These are phyloP conservation scores for Terana coerulea DNA, from an alignment of 768 basidiomycete genomes.

Conservation along the genomic window DNA sequence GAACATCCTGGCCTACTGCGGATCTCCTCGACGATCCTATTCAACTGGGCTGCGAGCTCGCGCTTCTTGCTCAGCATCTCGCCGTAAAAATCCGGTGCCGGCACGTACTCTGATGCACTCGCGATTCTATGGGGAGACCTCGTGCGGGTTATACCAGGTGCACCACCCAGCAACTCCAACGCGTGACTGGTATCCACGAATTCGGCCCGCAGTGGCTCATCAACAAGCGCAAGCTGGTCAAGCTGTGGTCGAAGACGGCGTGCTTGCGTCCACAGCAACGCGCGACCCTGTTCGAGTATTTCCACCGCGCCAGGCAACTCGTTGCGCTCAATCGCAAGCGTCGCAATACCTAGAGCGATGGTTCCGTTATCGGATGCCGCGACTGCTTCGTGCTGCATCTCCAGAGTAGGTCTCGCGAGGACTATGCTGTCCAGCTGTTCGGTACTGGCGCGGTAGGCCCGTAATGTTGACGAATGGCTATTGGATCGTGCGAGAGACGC, in stretches of 20 bases:
- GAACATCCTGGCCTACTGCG: too few species aligned
- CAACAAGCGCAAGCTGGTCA: conserved; percentile 11
- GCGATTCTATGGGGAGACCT: too few species aligned
- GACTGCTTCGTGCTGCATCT: neutral
- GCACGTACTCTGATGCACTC: too few species aligned
- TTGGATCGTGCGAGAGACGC: too few species aligned
- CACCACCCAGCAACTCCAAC: neutral
- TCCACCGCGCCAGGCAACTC: neutral
- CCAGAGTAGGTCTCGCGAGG: neutral
- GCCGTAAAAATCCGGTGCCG: too few species aligned
- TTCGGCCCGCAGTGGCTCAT: conserved; percentile 26
- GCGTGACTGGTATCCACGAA: neutral
- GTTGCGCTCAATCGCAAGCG: neutral
- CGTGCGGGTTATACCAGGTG: too few species aligned
- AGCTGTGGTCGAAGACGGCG: neutral
- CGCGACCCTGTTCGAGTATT: neutral
- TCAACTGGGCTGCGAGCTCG: too few species aligned
- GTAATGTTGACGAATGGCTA: neutral
- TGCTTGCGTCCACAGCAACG: neutral
- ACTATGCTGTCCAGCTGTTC: neutral
- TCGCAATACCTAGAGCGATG: neutral
- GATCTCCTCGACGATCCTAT: too few species aligned
- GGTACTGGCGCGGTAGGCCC: neutral
- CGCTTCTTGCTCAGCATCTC: too few species aligned
- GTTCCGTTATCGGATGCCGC: neutral